These are phyloP conservation scores for Magnusiomyces suaveolens DNA, from an alignment of 1,139 yeast species.

Conservation along the genomic window DNA sequence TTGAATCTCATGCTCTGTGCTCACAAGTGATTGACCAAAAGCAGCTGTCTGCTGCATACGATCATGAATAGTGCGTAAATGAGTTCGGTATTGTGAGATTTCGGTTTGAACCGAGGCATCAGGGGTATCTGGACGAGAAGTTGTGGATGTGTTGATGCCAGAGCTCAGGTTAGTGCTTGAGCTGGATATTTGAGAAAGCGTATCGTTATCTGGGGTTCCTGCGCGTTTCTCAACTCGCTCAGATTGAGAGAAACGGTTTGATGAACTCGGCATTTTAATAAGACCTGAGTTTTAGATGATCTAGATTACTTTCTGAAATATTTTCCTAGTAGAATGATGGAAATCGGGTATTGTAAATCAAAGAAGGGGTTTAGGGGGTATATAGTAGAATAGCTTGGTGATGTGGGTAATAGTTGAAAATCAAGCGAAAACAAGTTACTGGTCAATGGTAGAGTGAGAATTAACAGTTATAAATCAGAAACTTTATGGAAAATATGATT, in stretches of 20 bases:
- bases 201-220: no score
- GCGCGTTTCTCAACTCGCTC: neutral
- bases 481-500: no score
- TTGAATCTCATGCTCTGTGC: conserved; percentile 15
- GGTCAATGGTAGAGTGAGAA: no score
- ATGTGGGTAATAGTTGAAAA: no score
- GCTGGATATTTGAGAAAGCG: neutral
- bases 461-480: no score
- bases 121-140: neutral
- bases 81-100: conserved; percentile 7
- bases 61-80: conserved; percentile 11
- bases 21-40: conserved; percentile 13
- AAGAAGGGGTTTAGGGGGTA: no score
- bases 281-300: neutral
- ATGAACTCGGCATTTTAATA: neutral
- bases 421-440: no score
- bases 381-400: no score
- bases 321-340: neutral
- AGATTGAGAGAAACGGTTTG: neutral
- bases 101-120: neutral
- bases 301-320: no score
- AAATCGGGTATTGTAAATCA: neutral
- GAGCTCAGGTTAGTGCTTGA: no score
- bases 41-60: conserved; percentile 13
- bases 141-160: neutral